These are phyloP conservation scores for Bipolaris bicolor DNA, from an alignment of 2,329 filamentous ascomycete genomes.

Conservation along the genomic window DNA sequence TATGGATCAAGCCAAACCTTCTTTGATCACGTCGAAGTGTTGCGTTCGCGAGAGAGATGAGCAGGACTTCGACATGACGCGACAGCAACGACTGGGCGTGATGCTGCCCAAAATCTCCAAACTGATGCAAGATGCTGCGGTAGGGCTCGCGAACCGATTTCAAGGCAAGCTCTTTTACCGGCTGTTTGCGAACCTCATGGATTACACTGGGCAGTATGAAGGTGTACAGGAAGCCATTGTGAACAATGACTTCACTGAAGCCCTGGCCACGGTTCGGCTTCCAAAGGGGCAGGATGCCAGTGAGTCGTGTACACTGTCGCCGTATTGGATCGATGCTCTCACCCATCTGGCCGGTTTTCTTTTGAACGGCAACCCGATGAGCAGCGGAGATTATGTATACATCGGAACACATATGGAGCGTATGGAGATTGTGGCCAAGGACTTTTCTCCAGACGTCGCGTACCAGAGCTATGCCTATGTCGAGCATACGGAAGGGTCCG, in stretches of 20 bases:
- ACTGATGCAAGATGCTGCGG: conserved; percentile 5
- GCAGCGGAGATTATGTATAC: neutral
- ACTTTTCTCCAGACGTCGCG: neutral
- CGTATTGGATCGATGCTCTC: conserved; percentile 3
- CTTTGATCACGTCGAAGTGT: neutral
- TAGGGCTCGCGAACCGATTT: conserved; percentile 4
- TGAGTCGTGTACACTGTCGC: conserved; percentile 4
- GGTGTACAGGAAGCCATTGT: conserved; percentile 4
- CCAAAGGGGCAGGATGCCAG: conserved; percentile 1
- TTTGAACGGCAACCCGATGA: neutral
- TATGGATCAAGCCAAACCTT: neutral
- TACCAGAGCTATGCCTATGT: conserved; percentile 5
- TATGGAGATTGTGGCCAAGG: neutral
- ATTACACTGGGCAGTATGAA: conserved; percentile 5
- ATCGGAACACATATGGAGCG: neutral
- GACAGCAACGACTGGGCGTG: conserved; percentile 1
- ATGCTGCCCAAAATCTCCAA: conserved; percentile 3
- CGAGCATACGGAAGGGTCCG: neutral
- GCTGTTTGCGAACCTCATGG: conserved; percentile 5
- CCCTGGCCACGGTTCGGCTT: conserved; percentile 2
- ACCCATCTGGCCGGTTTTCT: conserved; percentile 3
- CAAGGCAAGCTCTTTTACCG: conserved; percentile 5
- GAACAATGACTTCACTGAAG: conserved; percentile 3
- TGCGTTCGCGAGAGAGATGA: neutral
- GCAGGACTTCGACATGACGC: neutral